Base-by-base conservation (phyloP, 306 rosid species). In the Sesbania bispinosa region DNA sequence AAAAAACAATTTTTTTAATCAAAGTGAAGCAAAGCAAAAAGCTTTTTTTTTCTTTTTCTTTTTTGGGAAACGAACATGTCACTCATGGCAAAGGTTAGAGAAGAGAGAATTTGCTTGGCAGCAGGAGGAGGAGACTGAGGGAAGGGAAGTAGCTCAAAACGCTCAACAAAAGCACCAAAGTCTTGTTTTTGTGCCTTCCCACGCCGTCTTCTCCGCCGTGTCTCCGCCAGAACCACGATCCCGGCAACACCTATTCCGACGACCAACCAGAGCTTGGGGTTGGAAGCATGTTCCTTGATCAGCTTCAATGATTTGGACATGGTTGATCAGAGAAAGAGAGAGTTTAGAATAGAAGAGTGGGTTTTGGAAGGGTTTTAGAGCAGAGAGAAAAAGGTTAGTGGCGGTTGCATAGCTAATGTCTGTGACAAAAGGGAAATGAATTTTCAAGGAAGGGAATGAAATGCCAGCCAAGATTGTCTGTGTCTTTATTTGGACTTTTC, bases 91-190 rank as follows among this genome's bases (percentile, higher is more conserved):
- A 89, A 89, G 60, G 81, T 75, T 42, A 87, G 79, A 27, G 82
- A 67, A 24, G 90, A 62, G 3, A 87, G 92, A 21, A 71, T n/a
- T 13, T 64, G 90, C 20, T 62, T 58, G 35, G 90, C 82, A 1
- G 92, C 86, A 0, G 96, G 96, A 21, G 87, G 96, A 32, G 92
- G 86, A 39, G 86, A 84, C 66, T 85, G 96, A 67, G 92, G 92
- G 42, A 81, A 83, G 3, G 96, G 92, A 43, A 48, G 83, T 6
- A 90, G 83, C 74, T 84, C 87, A 68, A 87, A 90, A 10, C 89
- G 90, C 64, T 78, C 86, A 18, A 87, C 11, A 62, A 90, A 90
- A 59, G 93, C 91, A 4, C 88, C 86, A 30, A 85, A 87, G 61
- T 89, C 92, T 27, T 47, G 73, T 67, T 59, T 83, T 9, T 52